phyloP scores from a whole-genome alignment of 805 yeast species.

The Kodamaea leandrae region DNA sequence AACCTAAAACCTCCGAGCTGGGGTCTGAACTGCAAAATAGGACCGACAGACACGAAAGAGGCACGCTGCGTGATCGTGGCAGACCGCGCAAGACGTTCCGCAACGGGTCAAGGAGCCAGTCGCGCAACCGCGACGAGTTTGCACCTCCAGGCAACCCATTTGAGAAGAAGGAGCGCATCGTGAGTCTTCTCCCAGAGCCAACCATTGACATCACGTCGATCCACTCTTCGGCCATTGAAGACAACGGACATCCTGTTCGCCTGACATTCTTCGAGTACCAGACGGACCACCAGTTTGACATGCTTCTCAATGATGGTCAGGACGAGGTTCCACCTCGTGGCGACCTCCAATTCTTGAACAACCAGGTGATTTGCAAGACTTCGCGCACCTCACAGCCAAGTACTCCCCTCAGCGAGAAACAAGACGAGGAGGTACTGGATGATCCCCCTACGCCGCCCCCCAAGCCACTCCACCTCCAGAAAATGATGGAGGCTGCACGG shows the following conservation, averaged over 20 bases:
- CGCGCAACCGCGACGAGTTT: neutral
- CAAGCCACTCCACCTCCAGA: slow-evolving; percentile 4
- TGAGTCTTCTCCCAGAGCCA: slow-evolving; percentile 14
- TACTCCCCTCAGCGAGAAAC: slow-evolving; percentile 2
- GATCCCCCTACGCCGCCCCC: slow-evolving; percentile 11
- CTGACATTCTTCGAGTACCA: slow-evolving; percentile 1
- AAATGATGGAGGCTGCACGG: neutral
- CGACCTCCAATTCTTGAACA: slow-evolving; percentile 15
- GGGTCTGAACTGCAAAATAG: too few relatives aligned
- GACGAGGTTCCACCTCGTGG: slow-evolving; percentile 25
- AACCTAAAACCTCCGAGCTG: too few relatives aligned
- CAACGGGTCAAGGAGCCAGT: too few relatives aligned
- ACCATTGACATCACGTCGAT: slow-evolving; percentile 11
- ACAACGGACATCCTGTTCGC: neutral
- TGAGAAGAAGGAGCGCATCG: slow-evolving; percentile 5
- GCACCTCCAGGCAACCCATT: slow-evolving; percentile 1
- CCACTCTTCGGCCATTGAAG: neutral
- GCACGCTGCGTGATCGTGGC: too few relatives aligned
- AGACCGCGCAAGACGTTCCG: too few relatives aligned
- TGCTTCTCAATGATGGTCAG: slow-evolving; percentile 20
- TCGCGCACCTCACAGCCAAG: neutral
- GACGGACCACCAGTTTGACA: slow-evolving; percentile 14
- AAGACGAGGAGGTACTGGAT: neutral
- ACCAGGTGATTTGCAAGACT: neutral
- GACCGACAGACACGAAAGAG: too few relatives aligned